Base-by-base conservation (phyloP, 2,329 filamentous ascomycete species). In the Chrysoporthe austroafricana region DNA sequence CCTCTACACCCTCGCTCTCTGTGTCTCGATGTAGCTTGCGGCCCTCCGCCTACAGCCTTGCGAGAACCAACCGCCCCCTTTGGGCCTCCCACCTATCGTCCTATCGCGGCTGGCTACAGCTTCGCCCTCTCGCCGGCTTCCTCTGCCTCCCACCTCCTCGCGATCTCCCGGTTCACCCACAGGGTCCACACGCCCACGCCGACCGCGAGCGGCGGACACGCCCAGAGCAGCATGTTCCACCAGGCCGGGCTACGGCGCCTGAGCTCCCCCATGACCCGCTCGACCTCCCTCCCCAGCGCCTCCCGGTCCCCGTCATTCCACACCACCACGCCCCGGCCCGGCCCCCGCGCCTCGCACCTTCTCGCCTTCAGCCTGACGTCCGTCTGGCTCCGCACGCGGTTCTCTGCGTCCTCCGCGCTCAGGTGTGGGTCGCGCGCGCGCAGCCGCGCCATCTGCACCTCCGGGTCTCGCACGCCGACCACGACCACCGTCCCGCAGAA, bases 401-500 rank as follows among this genome's bases (percentile, higher is more conserved):
- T 94, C 83, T 90, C 86, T 18, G 95, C 96, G 77, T 99, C 96
- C 76, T 96, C 91, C n/a, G 86, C 85, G 9, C 85, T 91, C 44
- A 98, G 80, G 79, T 97, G 91, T 48, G 86, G 76, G 78, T 99
- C 94, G 62, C 96, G 82, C 18, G 86, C 88, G 73, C 89, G 85
- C 68, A 99, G 79, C 67, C 96, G 83, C 75, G 86, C 81, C 86
- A 97, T 95, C 83, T 99, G 96, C 59, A 94, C 85, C 70, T 85
- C 86, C 0, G 92, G 90, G 73, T 97, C 92, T 13, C 81, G 83
- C 26, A 98, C 94, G 0, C 91, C 94, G 1, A 98, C 95, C 0
- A 99, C 94, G 69, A 97, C 80, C 18, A 97, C 91, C 0, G 89
- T 90, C 4, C 94, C 94, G 76, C 94, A 97, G 72, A 97, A 87